phyloP scores from a whole-genome alignment of 306 rosid genomes.

The Amphicarpaea edgeworthii region DNA sequence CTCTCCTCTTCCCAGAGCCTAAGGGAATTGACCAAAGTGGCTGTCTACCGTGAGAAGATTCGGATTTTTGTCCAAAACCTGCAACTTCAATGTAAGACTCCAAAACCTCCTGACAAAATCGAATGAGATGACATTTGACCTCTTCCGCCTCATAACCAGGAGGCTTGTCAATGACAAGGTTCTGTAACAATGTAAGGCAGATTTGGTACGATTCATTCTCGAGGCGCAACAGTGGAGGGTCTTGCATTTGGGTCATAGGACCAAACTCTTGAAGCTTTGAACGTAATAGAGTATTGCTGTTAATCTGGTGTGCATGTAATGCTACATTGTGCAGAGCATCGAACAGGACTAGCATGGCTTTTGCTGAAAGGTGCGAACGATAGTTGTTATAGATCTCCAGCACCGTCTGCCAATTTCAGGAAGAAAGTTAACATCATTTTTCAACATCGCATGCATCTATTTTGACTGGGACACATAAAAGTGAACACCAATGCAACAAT shows the following conservation, averaged over 20 bases:
- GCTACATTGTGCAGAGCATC: constrained; percentile 83
- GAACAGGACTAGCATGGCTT: constrained; percentile 67
- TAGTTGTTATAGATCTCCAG: constrained; percentile 87
- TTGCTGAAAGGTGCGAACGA: constrained; percentile 73
- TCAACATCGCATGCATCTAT: constrained; percentile 21
- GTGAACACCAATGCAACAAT: constrained; percentile 12
- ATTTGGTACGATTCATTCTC: constrained; percentile 93
- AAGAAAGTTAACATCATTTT: constrained; percentile 38
- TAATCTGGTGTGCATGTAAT: constrained; percentile 80
- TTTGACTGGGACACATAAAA: constrained; percentile 26
- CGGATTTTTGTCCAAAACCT: constrained; percentile 53
- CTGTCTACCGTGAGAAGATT: constrained; percentile 60
- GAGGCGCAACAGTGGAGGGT: constrained; percentile 94
- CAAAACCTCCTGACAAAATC: constrained; percentile 81
- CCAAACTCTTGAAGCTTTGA: constrained; percentile 92
- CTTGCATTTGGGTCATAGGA: constrained; percentile 96
- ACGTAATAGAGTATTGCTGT: constrained; percentile 62
- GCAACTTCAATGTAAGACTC: constrained; percentile 79
- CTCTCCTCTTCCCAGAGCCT: constrained; percentile 88
- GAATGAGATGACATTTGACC: constrained; percentile 76
- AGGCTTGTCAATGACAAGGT: constrained; percentile 81
- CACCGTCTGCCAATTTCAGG: constrained; percentile 81
- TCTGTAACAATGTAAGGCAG: constrained; percentile 89
- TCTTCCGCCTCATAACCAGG: constrained; percentile 62
- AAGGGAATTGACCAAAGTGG: constrained; percentile 84